Evolutionary conservation across 1,284 basidiomycete species (phyloP), one percentile per base, ranked within the genome.

Genomic region (Tilletia indica): DNA sequence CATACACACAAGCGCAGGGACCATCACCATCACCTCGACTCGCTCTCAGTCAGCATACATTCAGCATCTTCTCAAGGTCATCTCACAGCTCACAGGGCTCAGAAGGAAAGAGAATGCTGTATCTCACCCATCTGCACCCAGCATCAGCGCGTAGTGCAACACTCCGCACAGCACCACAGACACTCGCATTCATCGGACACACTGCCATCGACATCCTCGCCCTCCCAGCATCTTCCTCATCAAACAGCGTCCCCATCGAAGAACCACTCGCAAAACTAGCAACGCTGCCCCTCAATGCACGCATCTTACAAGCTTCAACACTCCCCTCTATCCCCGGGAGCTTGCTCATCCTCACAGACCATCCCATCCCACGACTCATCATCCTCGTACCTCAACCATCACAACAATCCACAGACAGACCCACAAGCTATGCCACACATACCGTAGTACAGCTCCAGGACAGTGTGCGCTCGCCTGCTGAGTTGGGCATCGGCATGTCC

Each of bases 331-430:
- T 49, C 8, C 9, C 48, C 4, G 70, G 74, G 48, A 68, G 72
- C 12, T 70, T 78, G 3, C 69, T 77, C 38, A 68, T 81, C 34
- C 77, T 81, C 63, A 81, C 79, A 25, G 79, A 81, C 67, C 79
- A 81, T 54, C 75, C 77, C 45, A 69, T 71, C 51, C 78, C 79
- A 12, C 58, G 70, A 12, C 72, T 81, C 67, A 68, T 81, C 68
- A 70, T 71, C 66, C 54, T 74, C 31, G n/a, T 21, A 4, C 72
- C 74, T 11, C 31, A 69, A 2, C 31, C 73, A 25, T 38, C 36
- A 68, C 34, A 12, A 14, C 16, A 45, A 45, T 11, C 25, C 34
- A 21, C 14, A 68, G 34, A 19, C 49, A 21, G 14, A 16, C 21
- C 19, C 45, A 66, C 21, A 31, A 38, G 16, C 48, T 75, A 63